Base-by-base conservation (phyloP, 768 basidiomycete genomes). In the Coprinellus micaceus region DNA sequence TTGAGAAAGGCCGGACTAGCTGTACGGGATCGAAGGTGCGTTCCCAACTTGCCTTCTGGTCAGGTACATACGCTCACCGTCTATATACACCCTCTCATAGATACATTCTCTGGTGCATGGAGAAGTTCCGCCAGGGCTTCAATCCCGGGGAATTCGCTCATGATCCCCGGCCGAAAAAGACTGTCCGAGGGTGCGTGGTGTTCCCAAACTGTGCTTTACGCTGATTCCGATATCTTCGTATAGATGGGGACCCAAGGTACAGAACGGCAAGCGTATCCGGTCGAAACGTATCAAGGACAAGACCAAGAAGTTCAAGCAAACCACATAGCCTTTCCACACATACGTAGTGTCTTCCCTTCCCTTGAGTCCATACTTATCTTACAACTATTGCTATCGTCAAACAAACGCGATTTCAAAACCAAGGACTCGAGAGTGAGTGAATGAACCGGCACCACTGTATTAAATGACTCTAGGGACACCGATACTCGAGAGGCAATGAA, bases 71-170 rank as follows among this genome's bases (percentile, higher is more conserved):
- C 47, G 15, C 40, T 44, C 33, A 45, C 21, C 43, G 26, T 47
- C 4, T 12, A 43, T 41, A 29, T 39, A 25, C 46, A n/a, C 29
- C 45, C 43, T 28, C 6, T 25, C 19, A 15, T 61, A 93, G 91
- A 65, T 94, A 94, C 63, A 82, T 92, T 55, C 72, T 92, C 7
- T 92, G 90, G 91, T 85, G 85, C 62, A 84, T 91, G 84, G 83
- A 89, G 65, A 92, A 90, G 65, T 94, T 79, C 68, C 79, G 89
- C 24, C 73, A 74, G 52, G 84, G 82, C 1, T 63, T 74, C 25
- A 72, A 82, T 1, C 74, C 88, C 2, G 66, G 74, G 19, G 76
- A 79, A 9, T 89, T 90, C 66, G 84, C 85, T 5, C 82, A 89
- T 61, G 82, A 84, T 52, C 68, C 78, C 11, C 80, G 67, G 62